Evolutionary conservation across 2,329 filamentous ascomycete genomes (phyloP).

Genomic region (Fusarium chlamydosporum): DNA sequence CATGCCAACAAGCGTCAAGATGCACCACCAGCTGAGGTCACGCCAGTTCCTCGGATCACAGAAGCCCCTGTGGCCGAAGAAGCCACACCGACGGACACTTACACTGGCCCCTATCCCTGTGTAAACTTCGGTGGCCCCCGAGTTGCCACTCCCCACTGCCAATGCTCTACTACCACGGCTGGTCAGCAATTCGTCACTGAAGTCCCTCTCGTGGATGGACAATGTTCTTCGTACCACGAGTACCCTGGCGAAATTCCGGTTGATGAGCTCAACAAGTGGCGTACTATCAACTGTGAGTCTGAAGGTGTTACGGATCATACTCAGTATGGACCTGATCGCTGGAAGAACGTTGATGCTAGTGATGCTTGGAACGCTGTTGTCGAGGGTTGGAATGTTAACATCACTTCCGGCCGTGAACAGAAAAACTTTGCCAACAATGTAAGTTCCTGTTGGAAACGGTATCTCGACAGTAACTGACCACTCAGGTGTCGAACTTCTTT

Average conservation of each 20-base stretch:
- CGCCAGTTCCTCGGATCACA: background rate
- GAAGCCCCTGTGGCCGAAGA: background rate
- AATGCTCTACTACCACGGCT: slow-evolving; percentile 28
- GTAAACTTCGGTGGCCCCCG: slow-evolving; percentile 33
- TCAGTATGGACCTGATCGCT: slow-evolving; percentile 23
- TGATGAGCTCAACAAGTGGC: slow-evolving; percentile 8
- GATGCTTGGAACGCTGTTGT: slow-evolving; percentile 26
- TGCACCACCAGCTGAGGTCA: background rate
- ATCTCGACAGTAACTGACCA: background rate
- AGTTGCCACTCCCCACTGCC: slow-evolving; percentile 33
- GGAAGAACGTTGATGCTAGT: slow-evolving; percentile 19
- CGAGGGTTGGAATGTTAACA: slow-evolving; percentile 21
- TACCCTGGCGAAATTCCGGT: slow-evolving; percentile 16
- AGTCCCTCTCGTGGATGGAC: slow-evolving; percentile 23
- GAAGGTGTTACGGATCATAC: slow-evolving; percentile 30
- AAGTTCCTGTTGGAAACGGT: fast-evolving
- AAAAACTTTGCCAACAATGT: slow-evolving; percentile 34
- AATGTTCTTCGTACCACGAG: slow-evolving; percentile 28
- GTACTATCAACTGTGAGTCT: slow-evolving; percentile 10
- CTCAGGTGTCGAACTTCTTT: slow-evolving; percentile 30
- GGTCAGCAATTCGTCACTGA: slow-evolving; percentile 30
- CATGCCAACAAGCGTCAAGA: slow-evolving; percentile 18
- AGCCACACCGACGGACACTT: background rate
- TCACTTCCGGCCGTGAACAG: slow-evolving; percentile 10
- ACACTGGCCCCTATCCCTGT: slow-evolving; percentile 24